phyloP scores from a whole-genome alignment of 345 rosid species.

The Luvunga scandens region DNA sequence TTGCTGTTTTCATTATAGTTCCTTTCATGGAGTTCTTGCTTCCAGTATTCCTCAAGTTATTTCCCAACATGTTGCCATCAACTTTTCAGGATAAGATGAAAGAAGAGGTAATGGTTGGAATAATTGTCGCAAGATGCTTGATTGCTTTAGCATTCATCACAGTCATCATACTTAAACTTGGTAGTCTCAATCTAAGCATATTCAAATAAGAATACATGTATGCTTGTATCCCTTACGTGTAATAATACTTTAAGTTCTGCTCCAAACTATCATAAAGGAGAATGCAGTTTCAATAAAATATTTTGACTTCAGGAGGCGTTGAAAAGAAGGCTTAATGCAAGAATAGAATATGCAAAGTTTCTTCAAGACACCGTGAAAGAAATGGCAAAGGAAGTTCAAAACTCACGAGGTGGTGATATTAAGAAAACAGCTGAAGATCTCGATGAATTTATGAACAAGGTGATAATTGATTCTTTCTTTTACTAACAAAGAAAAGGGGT shows the following conservation, averaged over 20 bases:
- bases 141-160: background rate
- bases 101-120: conserved; percentile 66
- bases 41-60: conserved; percentile 80
- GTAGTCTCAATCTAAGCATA: background rate
- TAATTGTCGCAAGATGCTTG: background rate
- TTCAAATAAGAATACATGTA: background rate
- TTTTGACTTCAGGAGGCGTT: conserved; percentile 63
- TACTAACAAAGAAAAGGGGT: background rate
- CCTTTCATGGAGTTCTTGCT: conserved; percentile 98
- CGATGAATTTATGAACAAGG: conserved; percentile 88
- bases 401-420: conserved; percentile 73
- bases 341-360: conserved; percentile 96
- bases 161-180: background rate
- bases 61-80: conserved; percentile 97
- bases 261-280: background rate
- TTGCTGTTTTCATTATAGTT: conserved; percentile 87
- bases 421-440: conserved; percentile 96
- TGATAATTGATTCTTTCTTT: conserved; percentile 16
- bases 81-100: conserved; percentile 99
- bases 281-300: conserved; percentile 12
- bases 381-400: conserved; percentile 98
- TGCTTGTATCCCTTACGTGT: background rate
- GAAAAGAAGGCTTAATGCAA: conserved; percentile 83
- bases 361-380: conserved; percentile 96
- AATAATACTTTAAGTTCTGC: background rate